Evolutionary conservation across 1,284 basidiomycete genomes (phyloP).

Genomic region (Violaceomyces palustris): DNA sequence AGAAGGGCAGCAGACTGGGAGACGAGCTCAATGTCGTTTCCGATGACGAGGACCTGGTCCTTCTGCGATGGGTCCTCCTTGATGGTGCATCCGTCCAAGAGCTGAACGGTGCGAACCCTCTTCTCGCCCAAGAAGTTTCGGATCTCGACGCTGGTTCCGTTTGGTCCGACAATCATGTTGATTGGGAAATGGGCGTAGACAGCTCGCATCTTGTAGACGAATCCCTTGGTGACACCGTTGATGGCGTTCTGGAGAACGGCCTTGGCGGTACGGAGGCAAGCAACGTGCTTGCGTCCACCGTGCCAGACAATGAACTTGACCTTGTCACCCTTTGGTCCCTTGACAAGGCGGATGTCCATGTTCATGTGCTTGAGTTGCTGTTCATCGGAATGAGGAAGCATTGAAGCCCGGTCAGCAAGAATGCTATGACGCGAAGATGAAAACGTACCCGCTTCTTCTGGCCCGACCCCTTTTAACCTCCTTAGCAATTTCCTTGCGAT

Average conservation of each 20-base stretch:
- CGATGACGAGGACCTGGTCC: slow-evolving; percentile 59
- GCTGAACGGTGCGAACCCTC: slow-evolving; percentile 79
- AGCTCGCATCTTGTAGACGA: slow-evolving; percentile 84
- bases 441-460: too few species aligned
- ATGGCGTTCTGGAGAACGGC: slow-evolving; percentile 96
- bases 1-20: slow-evolving; percentile 52
- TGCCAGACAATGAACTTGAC: slow-evolving; percentile 96
- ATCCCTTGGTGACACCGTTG: slow-evolving; percentile 78
- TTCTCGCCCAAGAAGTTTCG: slow-evolving; percentile 98
- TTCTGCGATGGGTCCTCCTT: slow-evolving; percentile 90
- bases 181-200: slow-evolving; percentile 99
- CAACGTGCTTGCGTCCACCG: slow-evolving; percentile 95
- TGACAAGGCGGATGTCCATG: slow-evolving; percentile 54
- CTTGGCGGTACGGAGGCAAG: slow-evolving; percentile 92
- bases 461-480: too few species aligned
- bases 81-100: slow-evolving; percentile 84
- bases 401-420: too few species aligned
- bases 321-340: slow-evolving; percentile 60
- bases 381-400: too few species aligned
- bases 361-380: slow-evolving; percentile 53
- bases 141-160: slow-evolving; percentile 79
- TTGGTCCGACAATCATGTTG: slow-evolving; percentile 92
- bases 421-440: too few species aligned
- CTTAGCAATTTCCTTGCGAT: too few species aligned
- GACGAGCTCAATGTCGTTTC: slow-evolving; percentile 58